Evolutionary conservation across 495 filamentous ascomycete genomes (phyloP).

Genomic region (Aspergillus mulundensis): DNA sequence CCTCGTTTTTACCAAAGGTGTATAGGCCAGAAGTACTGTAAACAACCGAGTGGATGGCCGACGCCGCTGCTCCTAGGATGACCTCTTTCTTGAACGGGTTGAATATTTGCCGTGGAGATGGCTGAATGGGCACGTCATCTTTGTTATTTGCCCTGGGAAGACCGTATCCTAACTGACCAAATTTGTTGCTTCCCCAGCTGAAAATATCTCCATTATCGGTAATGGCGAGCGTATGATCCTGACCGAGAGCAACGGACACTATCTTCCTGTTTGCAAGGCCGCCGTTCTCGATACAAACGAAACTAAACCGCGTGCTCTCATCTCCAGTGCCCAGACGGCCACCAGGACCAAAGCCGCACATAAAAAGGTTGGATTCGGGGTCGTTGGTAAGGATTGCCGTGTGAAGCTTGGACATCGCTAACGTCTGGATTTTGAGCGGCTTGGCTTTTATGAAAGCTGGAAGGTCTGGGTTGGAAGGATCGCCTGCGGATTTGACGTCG

Average conservation of each 20-base stretch:
- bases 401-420: slow-evolving; percentile 85
- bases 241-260: slow-evolving; percentile 70
- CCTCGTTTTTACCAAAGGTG: slow-evolving; percentile 94
- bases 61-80: slow-evolving; percentile 82
- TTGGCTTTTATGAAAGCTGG: slow-evolving; percentile 65
- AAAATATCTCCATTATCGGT: slow-evolving; percentile 77
- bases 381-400: slow-evolving; percentile 89
- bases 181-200: slow-evolving; percentile 89
- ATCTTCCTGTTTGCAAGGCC: slow-evolving; percentile 68
- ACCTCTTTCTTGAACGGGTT: slow-evolving; percentile 82
- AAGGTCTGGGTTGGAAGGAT: slow-evolving; percentile 42
- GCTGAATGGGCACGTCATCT: slow-evolving; percentile 75
- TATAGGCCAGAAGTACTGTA: slow-evolving; percentile 78
- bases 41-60: slow-evolving; percentile 84
- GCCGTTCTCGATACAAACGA: slow-evolving; percentile 71
- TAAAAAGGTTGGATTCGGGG: slow-evolving; percentile 83
- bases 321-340: slow-evolving; percentile 88
- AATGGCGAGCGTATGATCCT: slow-evolving; percentile 85
- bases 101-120: slow-evolving; percentile 81
- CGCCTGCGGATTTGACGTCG: slow-evolving; percentile 20
- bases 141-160: slow-evolving; percentile 49
- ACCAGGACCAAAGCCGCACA: slow-evolving; percentile 88
- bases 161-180: slow-evolving; percentile 80
- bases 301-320: slow-evolving; percentile 80
- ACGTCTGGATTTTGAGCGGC: slow-evolving; percentile 67